Base-by-base conservation (phyloP, 1,284 basidiomycete genomes). In the Meira nashicola region DNA sequence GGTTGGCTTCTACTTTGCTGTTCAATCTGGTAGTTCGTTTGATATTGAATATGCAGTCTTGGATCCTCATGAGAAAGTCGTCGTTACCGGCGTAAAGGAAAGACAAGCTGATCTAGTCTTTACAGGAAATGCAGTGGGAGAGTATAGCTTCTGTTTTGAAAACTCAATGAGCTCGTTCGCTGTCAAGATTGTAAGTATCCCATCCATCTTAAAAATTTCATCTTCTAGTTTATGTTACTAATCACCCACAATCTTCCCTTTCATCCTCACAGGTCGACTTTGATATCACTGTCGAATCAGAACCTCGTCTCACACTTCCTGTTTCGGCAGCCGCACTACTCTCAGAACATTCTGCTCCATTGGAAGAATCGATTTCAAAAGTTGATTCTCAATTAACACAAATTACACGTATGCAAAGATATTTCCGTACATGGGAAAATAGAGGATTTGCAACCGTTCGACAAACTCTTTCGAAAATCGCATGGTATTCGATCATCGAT, bases 141-240 rank as follows among this genome's bases (percentile, higher is more conserved):
- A 99, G 83, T 97, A 97, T 80, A 83, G 91, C 2, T 98, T 99
- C 82, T 99, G 95, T 82, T 96, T 99, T 78, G 89, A 92, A 78
- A 99, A 98, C 80, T 90, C 94, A 12, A 60, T 64, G 54, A 67
- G 62, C 28, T 65, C 64, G 8, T 57, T 69, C 19, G 66, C 62
- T 10, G 74, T 76, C 17, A 78, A 78, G 57, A 60, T 75, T 33
- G 66, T 70, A 57, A 53, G 64, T 63, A n/a, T 15, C 17, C 14
- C 39, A 21, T 25, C 33, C 38, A 55, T 48, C 11, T 49, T 10
- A 28, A 10, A 28, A 12, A 2, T 28, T n/a, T 23, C 17, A 21
- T 58, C 53, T 17, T 17, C n/a, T 14, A 48, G 19, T 17, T 8
- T 33, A 12, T 33, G n/a, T 28, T 41, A 43, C 15, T 37, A 2